Evolutionary conservation across 805 yeast species (phyloP).

Genomic region (Metschnikowia rubicola): DNA sequence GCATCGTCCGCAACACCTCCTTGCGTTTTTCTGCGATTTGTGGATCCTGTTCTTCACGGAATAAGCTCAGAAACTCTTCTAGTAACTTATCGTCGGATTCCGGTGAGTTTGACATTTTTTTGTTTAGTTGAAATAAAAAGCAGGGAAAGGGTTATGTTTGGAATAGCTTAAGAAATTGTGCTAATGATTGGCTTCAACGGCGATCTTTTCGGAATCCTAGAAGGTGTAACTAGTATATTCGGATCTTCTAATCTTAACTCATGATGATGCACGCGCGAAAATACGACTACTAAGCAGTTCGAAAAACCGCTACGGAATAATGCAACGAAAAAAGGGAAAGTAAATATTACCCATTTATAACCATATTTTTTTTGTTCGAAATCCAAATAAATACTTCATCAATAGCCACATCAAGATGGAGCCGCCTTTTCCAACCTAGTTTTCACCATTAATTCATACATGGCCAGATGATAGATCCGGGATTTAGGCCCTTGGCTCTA

Average conservation of each 20-base stretch:
- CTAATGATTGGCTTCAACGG: too few relatives aligned
- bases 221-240: too few relatives aligned
- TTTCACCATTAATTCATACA: neutral
- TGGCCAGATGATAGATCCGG: neutral
- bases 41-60: slow-evolving; percentile 12
- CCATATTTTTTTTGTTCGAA: too few relatives aligned
- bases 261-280: too few relatives aligned
- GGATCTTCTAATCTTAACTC: too few relatives aligned
- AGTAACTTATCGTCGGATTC: slow-evolving; percentile 9
- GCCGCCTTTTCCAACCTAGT: neutral
- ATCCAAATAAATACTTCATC: too few relatives aligned
- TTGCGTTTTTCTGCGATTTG: slow-evolving; percentile 14
- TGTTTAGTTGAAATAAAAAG: neutral
- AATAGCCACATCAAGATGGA: too few relatives aligned
- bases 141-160: neutral
- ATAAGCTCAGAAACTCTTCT: slow-evolving; percentile 11
- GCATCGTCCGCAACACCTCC: slow-evolving; percentile 14
- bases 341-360: too few relatives aligned
- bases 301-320: too few relatives aligned
- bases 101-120: neutral
- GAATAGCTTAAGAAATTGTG: neutral
- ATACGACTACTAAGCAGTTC: too few relatives aligned
- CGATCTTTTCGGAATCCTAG: too few relatives aligned
- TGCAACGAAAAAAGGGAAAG: too few relatives aligned
- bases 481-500: slow-evolving; percentile 50